These are phyloP conservation scores for Lasiodiplodia hormozganensis DNA, from an alignment of 2,329 filamentous ascomycete species.

Conservation along the genomic window DNA sequence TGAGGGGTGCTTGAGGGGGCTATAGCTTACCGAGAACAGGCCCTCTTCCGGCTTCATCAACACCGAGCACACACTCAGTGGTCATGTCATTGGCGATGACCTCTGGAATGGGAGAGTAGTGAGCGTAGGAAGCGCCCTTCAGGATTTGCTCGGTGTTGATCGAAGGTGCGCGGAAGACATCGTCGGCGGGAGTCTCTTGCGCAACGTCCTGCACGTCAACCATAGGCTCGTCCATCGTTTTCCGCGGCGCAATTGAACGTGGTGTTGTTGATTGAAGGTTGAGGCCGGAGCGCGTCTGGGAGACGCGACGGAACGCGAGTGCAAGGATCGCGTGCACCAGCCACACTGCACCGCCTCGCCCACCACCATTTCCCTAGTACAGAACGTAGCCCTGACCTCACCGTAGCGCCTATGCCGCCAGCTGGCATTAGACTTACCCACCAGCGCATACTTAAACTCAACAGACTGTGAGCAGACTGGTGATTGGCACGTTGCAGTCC, in stretches of 20 bases:
- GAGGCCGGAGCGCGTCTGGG: slow-evolving; percentile 9
- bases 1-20: neutral
- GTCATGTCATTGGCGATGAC: slow-evolving; percentile 50
- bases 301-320: slow-evolving; percentile 20
- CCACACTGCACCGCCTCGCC: neutral
- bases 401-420: neutral
- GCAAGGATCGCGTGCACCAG: neutral
- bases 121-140: slow-evolving; percentile 55
- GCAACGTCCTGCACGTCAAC: slow-evolving; percentile 41
- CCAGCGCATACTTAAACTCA: neutral
- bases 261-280: neutral
- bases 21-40: slow-evolving; percentile 77
- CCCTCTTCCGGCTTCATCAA: slow-evolving; percentile 92
- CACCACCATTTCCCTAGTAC: neutral
- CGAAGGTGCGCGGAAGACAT: slow-evolving; percentile 57
- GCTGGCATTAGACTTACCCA: neutral
- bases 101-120: slow-evolving; percentile 54
- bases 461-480: too few species aligned
- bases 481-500: neutral
- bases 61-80: slow-evolving; percentile 77
- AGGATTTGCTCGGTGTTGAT: slow-evolving; percentile 49
- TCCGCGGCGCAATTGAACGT: neutral
- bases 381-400: neutral
- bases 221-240: slow-evolving; percentile 38
- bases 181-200: slow-evolving; percentile 43